These are phyloP conservation scores for Lactuca sativa DNA, from an alignment of 129 eudicot species.

Conservation along the genomic window DNA sequence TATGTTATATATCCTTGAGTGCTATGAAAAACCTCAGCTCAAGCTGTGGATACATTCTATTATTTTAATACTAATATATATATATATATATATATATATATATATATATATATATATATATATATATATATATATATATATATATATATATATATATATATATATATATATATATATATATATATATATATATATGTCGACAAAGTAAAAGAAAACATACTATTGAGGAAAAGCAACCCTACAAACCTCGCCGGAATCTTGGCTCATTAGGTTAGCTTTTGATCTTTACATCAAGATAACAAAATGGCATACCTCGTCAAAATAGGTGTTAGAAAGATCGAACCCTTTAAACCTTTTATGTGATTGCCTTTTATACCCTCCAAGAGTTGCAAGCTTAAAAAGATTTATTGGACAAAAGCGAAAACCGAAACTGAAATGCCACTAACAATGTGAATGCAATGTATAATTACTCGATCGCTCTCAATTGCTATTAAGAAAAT, in stretches of 20 bases:
- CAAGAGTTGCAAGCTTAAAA: slow-evolving; percentile 17
- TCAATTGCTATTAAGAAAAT: slow-evolving; percentile 5
- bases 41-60: not conserved
- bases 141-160: too few relatives aligned
- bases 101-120: too few relatives aligned
- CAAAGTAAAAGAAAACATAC: not conserved
- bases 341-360: slow-evolving; percentile 27
- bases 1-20: too few relatives aligned
- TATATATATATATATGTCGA: too few relatives aligned
- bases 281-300: slow-evolving; percentile 41
- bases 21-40: too few relatives aligned
- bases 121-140: too few relatives aligned
- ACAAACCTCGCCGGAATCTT: slow-evolving; percentile 5
- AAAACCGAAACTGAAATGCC: slow-evolving; percentile 16
- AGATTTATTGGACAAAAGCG: slow-evolving; percentile 14
- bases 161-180: too few relatives aligned
- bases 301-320: slow-evolving; percentile 21
- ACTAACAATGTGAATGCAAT: slow-evolving; percentile 19
- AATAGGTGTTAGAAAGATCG: slow-evolving; percentile 26
- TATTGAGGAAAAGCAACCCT: slow-evolving; percentile 12
- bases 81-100: too few relatives aligned
- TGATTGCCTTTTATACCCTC: slow-evolving; percentile 25
- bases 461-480: slow-evolving; percentile 1
- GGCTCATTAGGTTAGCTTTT: slow-evolving; percentile 29
- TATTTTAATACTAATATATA: too few relatives aligned